phyloP scores from a whole-genome alignment of 306 rosid species.

The Inga leiocalycina region DNA sequence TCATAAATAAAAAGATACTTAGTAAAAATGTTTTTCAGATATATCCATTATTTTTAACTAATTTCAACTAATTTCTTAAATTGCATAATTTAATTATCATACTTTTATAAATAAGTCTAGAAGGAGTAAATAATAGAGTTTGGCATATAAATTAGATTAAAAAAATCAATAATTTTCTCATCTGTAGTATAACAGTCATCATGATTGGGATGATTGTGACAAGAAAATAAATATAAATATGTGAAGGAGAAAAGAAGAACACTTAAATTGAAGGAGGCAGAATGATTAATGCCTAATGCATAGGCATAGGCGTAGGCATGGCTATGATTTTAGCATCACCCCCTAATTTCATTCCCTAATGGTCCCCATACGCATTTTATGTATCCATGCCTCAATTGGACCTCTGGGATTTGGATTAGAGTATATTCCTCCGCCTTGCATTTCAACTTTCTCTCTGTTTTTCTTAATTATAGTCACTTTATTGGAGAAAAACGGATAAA shows the following conservation, averaged over 20 bases:
- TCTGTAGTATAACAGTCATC: not conserved
- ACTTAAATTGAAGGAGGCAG: conserved; percentile 3
- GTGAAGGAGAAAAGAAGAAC: not conserved
- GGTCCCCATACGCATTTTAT: not conserved
- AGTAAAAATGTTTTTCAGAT: too few species aligned
- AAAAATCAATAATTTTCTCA: too few species aligned
- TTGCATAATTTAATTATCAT: too few species aligned
- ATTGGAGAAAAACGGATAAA: too few species aligned
- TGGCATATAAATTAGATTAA: too few species aligned
- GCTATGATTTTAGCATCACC: conserved; percentile 34
- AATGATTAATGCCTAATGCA: conserved; percentile 18
- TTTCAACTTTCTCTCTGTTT: not conserved
- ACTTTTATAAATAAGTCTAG: too few species aligned
- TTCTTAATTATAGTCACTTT: too few species aligned
- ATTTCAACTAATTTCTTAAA: too few species aligned
- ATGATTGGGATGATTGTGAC: not conserved
- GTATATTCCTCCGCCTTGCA: not conserved
- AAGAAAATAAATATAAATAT: not conserved
- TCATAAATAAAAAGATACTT: too few species aligned
- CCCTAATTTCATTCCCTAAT: not conserved
- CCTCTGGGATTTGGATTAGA: not conserved
- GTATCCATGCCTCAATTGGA: too few species aligned
- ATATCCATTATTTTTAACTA: too few species aligned
- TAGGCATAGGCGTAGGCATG: not conserved
- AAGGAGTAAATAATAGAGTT: too few species aligned